Conservation (phyloP, 371 early-diverging fungal genomes). For the Lichtheimia corymbifera region DNA sequence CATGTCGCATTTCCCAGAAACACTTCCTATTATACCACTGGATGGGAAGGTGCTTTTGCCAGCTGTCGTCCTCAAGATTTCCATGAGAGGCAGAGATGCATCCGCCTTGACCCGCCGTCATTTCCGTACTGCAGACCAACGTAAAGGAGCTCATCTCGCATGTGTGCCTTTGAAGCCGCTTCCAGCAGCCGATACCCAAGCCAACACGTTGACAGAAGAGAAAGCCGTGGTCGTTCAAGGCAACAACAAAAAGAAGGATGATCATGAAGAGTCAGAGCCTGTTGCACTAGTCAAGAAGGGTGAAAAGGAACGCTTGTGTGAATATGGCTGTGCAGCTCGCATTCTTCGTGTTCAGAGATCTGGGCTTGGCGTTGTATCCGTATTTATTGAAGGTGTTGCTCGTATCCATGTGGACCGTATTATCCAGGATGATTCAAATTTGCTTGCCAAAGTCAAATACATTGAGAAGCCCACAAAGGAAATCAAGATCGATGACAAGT, state of each 20-base stretch:
- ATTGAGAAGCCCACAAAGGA: constrained; percentile 14
- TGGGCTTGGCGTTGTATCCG: constrained; percentile 38
- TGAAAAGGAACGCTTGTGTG: constrained; percentile 28
- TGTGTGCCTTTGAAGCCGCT: constrained; percentile 34
- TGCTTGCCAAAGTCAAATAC: constrained; percentile 36
- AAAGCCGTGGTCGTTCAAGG: constrained; percentile 8
- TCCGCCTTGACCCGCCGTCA: constrained; percentile 27
- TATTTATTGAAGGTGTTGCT: constrained; percentile 40
- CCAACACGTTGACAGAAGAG: constrained; percentile 7
- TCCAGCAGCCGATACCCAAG: constrained; percentile 2
- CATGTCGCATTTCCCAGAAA: constrained; percentile 8
- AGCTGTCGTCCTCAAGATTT: constrained; percentile 31
- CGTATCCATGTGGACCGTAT: constrained; percentile 35
- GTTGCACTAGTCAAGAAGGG: constrained; percentile 13
- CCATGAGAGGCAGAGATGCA: constrained; percentile 39
- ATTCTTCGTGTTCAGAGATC: constrained; percentile 41
- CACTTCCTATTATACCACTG: constrained; percentile 33
- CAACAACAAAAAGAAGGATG: not conserved
- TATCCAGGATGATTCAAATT: constrained; percentile 16
- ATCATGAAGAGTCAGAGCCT: constrained; percentile 6
- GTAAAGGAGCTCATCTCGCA: constrained; percentile 37
- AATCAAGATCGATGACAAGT: constrained; percentile 26
- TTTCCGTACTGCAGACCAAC: constrained; percentile 22
- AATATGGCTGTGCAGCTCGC: constrained; percentile 46
- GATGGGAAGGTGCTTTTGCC: constrained; percentile 39